Conservation (phyloP, 257 asterid genomes). For the Solanum commersonii region DNA sequence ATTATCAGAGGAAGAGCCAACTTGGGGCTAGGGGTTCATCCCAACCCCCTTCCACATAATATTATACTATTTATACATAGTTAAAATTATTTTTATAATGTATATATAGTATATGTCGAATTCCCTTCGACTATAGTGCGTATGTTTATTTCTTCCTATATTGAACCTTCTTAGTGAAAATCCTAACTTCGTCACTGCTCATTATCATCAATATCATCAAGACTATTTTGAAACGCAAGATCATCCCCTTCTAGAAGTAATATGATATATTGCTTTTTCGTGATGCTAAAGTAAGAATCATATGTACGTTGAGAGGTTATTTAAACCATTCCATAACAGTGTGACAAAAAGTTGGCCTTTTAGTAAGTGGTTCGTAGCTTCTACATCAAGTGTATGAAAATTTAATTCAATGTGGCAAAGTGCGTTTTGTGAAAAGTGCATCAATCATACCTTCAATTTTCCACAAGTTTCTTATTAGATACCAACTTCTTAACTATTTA, state of each 20-base stretch:
- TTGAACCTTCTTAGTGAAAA: background rate
- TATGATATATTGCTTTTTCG: background rate
- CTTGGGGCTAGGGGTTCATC: background rate
- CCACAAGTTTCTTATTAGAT: background rate
- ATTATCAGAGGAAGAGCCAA: background rate
- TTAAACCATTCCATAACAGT: background rate
- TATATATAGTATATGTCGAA: too few relatives aligned
- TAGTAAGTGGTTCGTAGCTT: constrained; percentile 7
- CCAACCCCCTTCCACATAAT: too few relatives aligned
- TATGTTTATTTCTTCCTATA: too few relatives aligned
- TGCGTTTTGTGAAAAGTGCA: background rate
- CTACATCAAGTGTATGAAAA: background rate
- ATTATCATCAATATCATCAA: background rate
- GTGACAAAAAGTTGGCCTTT: background rate
- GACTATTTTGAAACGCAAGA: background rate
- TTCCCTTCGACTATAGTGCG: too few relatives aligned
- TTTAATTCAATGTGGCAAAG: background rate
- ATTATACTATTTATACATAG: too few relatives aligned
- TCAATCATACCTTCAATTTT: background rate
- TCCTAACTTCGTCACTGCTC: background rate
- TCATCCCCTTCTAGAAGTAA: background rate
- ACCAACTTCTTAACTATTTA: background rate
- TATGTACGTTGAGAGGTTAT: background rate
- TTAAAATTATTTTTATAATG: too few relatives aligned
- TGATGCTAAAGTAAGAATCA: constrained; percentile 1